A percentile compares a stretch with the other conserved stretches of the same genome.
Evolutionary conservation across 1,139 yeast genomes (phyloP).

Genomic region (Taphrina populina): DNA sequence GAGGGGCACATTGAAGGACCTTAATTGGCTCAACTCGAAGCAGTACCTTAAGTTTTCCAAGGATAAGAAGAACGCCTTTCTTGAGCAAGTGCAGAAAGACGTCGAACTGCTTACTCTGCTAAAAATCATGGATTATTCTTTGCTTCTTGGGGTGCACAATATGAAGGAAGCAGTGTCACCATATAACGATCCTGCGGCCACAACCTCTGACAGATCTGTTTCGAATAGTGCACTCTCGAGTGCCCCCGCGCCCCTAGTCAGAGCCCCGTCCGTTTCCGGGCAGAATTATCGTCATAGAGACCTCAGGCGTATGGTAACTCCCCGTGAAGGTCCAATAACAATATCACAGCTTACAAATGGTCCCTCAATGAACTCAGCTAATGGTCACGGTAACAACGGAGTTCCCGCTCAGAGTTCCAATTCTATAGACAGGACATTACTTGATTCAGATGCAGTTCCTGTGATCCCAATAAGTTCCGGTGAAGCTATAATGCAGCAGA

Average conservation of each 20-base stretch:
- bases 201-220: constrained; percentile 44
- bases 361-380: not conserved
- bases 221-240: constrained; percentile 3
- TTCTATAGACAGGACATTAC: constrained; percentile 3
- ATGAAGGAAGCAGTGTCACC: constrained; percentile 41
- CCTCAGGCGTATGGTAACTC: constrained; percentile 35
- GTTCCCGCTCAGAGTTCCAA: too few relatives aligned
- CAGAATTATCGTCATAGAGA: constrained; percentile 41
- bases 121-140: constrained; percentile 89
- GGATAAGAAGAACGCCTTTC: constrained; percentile 56
- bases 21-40: constrained; percentile 75
- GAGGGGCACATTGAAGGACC: constrained; percentile 65
- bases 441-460: constrained; percentile 8
- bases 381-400: not conserved
- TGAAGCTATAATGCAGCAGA: constrained; percentile 9
- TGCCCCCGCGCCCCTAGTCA: constrained; percentile 42
- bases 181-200: not conserved
- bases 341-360: constrained; percentile 9
- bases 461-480: constrained; percentile 11
- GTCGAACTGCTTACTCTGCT: constrained; percentile 56
- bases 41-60: constrained; percentile 73
- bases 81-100: constrained; percentile 71
- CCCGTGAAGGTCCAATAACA: constrained; percentile 39
- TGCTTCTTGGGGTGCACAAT: constrained; percentile 84
- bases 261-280: constrained; percentile 46